phyloP scores from a whole-genome alignment of 306 rosid genomes.

The Prunus davidiana region DNA sequence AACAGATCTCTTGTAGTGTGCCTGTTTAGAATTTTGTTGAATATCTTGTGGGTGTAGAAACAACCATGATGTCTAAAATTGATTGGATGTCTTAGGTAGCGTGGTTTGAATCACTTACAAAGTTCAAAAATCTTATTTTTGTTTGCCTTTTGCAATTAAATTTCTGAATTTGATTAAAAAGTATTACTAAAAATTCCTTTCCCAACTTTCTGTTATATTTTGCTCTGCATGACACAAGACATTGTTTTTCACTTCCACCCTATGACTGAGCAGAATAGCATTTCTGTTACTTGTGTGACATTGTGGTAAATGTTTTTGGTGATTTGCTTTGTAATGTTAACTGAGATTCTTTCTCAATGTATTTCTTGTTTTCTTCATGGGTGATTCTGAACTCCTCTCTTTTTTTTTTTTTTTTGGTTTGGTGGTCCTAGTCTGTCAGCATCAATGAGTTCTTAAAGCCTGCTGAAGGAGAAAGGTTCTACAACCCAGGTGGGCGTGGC shows the following conservation, averaged over 20 bases:
- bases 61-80: background rate
- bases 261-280: too few species aligned
- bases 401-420: constrained; percentile 8
- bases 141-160: too few species aligned
- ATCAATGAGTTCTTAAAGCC: constrained; percentile 92
- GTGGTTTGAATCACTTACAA: too few species aligned
- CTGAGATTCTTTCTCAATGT: too few species aligned
- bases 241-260: background rate
- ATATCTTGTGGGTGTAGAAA: background rate
- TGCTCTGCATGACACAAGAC: background rate
- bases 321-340: background rate
- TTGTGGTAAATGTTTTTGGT: background rate
- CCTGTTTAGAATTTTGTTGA: background rate
- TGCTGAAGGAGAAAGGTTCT: constrained; percentile 75
- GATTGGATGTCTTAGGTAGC: background rate
- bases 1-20: background rate
- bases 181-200: too few species aligned
- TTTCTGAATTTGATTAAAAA: background rate
- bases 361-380: background rate
- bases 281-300: background rate
- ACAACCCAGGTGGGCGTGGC: constrained; percentile 68
- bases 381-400: background rate
- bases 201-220: background rate
- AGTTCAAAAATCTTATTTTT: background rate
- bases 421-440: constrained; percentile 52